These are phyloP conservation scores for Diaporthe ampelina DNA, from an alignment of 2,329 filamentous ascomycete genomes.

Conservation along the genomic window DNA sequence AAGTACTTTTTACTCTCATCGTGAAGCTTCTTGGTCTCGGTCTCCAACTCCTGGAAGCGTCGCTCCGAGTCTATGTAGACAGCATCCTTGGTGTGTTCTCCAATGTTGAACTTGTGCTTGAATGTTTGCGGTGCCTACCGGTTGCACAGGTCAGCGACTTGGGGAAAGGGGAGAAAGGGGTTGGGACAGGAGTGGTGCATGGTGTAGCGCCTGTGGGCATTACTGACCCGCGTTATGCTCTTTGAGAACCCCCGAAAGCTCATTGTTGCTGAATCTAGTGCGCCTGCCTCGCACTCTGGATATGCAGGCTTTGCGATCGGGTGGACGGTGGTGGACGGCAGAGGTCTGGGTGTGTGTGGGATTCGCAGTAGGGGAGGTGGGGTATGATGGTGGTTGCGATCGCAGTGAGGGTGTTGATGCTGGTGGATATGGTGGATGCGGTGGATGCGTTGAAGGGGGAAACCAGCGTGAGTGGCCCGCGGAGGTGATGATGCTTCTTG, in stretches of 20 bases:
- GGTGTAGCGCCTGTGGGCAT: neutral
- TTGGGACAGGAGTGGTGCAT: neutral
- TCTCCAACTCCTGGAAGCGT: constrained; percentile 93
- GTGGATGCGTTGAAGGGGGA: neutral
- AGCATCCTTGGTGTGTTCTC: constrained; percentile 93
- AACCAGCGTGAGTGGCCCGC: neutral
- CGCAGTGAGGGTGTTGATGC: neutral
- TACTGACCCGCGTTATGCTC: constrained; percentile 83
- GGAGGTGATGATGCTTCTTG: constrained; percentile 1
- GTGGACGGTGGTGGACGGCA: neutral
- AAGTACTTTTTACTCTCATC: constrained; percentile 99
- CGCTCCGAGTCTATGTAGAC: constrained; percentile 96
- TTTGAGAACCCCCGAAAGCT: constrained; percentile 98
- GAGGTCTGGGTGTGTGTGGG: constrained; percentile 12
- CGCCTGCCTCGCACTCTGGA: constrained; percentile 6
- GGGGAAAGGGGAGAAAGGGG: constrained; percentile 16
- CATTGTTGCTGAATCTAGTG: constrained; percentile 67
- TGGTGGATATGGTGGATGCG: neutral
- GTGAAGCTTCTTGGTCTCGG: constrained; percentile 95
- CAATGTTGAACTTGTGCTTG: constrained; percentile 93
- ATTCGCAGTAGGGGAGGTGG: neutral
- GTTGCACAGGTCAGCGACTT: constrained; percentile 45
- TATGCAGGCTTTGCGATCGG: constrained; percentile 15
- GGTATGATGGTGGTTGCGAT: neutral
- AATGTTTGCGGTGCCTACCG: constrained; percentile 87